Base-by-base conservation (phyloP, 2,329 filamentous ascomycete species). In the Aspergillus fructus region DNA sequence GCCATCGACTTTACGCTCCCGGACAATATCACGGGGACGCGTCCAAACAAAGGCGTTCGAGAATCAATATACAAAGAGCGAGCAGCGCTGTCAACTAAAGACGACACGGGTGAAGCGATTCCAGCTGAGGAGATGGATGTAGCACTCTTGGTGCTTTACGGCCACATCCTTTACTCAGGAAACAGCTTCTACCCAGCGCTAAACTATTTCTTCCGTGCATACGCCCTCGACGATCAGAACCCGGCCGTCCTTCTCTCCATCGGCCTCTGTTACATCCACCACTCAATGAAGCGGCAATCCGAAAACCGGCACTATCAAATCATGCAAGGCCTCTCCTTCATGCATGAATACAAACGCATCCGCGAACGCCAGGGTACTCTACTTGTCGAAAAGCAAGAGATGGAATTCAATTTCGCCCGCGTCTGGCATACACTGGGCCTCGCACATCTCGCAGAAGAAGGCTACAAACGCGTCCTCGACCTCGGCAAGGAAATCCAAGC, bases 271-370 rank as follows among this genome's bases (percentile, higher is more conserved):
- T 97, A 96, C 72, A 84, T 97, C 40, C 91, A 97, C 71, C 89
- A 94, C 71, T 88, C 89, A 0, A 83, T 97, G 68, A 97, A 97
- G 73, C 85, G 93, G 2, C 91, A 96, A 72, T 87, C 89, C 0
- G 91, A 93, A 48, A 97, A 97, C 70, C 82, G 94, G 2, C 93
- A 97, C 70, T 93, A 90, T 68, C 85, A 92, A 41, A 86, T 97
- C 42, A 81, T 91, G 62, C 93, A 97, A 71, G 94, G 92, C 0
- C 82, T 97, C 50, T 81, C 87, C 0, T 97, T 96, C 67, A 76
- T 97, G 56, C 85, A 88, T 56, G 79, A 85, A 37, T 96, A 96
- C 74, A 88, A 89, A 63, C 80, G 85, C 3, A 70, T 85, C 24
- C 81, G 89, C 24, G 77, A 59, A 74, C 78, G 59, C 71, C 69